Evolutionary conservation across 805 yeast species (phyloP).

Genomic region (Yamadazyma nakazawae): DNA sequence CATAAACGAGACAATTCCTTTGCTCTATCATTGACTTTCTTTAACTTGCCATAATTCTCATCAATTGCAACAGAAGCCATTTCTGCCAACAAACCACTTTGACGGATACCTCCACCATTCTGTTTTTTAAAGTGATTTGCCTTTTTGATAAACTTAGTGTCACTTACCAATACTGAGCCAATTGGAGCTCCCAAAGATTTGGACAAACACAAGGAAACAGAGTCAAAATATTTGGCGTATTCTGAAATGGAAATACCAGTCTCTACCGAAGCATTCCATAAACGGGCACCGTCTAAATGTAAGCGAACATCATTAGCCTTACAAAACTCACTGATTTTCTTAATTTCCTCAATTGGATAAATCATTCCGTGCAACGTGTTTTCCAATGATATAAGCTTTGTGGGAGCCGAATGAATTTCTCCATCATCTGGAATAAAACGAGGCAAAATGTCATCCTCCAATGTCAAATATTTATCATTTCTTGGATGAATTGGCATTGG

Average conservation of each 20-base stretch:
- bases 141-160: conserved; percentile 51
- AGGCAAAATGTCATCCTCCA: conserved; percentile 78
- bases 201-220: conserved; percentile 86
- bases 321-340: conserved; percentile 69
- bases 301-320: conserved; percentile 52
- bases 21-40: conserved; percentile 49
- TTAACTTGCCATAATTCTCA: conserved; percentile 61
- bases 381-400: conserved; percentile 78
- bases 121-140: conserved; percentile 89
- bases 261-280: conserved; percentile 85
- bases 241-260: conserved; percentile 66
- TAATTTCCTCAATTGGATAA: conserved; percentile 75
- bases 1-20: conserved; percentile 54
- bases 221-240: conserved; percentile 75
- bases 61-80: conserved; percentile 82
- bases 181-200: conserved; percentile 93
- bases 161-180: conserved; percentile 83
- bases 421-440: conserved; percentile 67
- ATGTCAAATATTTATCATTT: conserved; percentile 72
- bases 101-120: conserved; percentile 91
- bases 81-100: conserved; percentile 73
- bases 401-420: conserved; percentile 86
- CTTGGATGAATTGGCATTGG: conserved; percentile 76
- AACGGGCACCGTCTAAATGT: conserved; percentile 94
- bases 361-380: conserved; percentile 85